These are phyloP conservation scores for Brettanomyces naardenensis DNA, from an alignment of 805 yeast genomes.

Conservation along the genomic window DNA sequence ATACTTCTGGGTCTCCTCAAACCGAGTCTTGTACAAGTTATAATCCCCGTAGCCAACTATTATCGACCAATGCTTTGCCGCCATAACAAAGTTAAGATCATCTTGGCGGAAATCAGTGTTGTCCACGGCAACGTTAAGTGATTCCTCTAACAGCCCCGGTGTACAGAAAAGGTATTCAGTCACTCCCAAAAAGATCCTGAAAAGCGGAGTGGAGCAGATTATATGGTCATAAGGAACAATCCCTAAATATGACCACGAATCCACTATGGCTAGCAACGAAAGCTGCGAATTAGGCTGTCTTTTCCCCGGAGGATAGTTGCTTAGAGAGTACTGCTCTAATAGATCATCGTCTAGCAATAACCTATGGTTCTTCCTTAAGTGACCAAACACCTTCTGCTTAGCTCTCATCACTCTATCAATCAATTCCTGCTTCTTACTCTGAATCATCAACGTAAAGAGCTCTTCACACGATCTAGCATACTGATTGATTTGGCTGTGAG, in stretches of 20 bases:
- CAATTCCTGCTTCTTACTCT: constrained; percentile 53
- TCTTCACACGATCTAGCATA: constrained; percentile 82
- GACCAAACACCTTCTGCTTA: constrained; percentile 68
- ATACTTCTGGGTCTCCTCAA: constrained; percentile 75
- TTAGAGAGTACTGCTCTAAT: constrained; percentile 71
- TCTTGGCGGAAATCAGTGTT: constrained; percentile 73
- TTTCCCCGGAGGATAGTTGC: constrained; percentile 60
- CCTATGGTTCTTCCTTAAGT: constrained; percentile 45
- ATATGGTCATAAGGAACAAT: constrained; percentile 95
- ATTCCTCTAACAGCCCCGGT: constrained; percentile 73
- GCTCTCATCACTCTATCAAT: constrained; percentile 54
- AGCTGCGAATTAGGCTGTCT: constrained; percentile 81
- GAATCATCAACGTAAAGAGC: constrained; percentile 75
- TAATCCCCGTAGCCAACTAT: constrained; percentile 72
- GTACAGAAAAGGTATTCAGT: constrained; percentile 86
- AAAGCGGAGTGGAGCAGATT: constrained; percentile 90
- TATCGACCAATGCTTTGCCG: constrained; percentile 84
- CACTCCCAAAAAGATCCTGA: constrained; percentile 89
- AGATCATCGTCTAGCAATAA: constrained; percentile 69
- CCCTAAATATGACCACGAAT: constrained; percentile 80
- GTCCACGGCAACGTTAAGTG: constrained; percentile 61
- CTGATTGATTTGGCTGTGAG: constrained; percentile 85
- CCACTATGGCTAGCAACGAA: constrained; percentile 83
- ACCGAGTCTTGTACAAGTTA: constrained; percentile 59
- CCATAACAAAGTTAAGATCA: constrained; percentile 86